phyloP scores from a whole-genome alignment of 805 yeast genomes.

The Kurtzmaniella fragi region DNA sequence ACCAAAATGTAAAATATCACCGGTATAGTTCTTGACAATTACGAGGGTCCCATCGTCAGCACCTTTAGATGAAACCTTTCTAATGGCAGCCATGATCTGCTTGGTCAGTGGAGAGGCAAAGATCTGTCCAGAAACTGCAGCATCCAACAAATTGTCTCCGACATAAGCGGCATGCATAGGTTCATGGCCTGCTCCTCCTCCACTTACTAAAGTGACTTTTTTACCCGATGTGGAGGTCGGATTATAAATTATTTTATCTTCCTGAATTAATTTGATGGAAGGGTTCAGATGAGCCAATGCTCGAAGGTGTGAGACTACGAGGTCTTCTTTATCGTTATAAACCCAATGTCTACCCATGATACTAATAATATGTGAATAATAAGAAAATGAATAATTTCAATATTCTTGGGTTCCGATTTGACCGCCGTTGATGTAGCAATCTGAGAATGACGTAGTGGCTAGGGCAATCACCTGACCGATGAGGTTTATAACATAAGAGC shows the following conservation, averaged over 20 bases:
- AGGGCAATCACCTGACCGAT: too few species aligned
- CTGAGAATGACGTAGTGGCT: too few species aligned
- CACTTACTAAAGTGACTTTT: conserved; percentile 72
- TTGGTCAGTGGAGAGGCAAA: conserved; percentile 95
- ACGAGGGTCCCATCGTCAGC: conserved; percentile 62
- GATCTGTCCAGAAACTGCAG: conserved; percentile 86
- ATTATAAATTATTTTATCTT: conserved; percentile 52
- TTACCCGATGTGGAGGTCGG: conserved; percentile 31
- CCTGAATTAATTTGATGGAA: conserved; percentile 44
- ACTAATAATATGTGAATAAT: conserved; percentile 9
- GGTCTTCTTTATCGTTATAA: conserved; percentile 37
- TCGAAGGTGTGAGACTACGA: conserved; percentile 44
- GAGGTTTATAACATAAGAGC: too few species aligned
- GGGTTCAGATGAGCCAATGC: conserved; percentile 57
- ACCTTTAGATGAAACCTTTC: conserved; percentile 22
- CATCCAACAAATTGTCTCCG: conserved; percentile 77
- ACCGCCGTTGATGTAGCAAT: too few species aligned
- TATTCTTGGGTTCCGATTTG: neutral
- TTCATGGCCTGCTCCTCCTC: conserved; percentile 97
- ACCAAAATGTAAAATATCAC: conserved; percentile 91
- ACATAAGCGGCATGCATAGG: conserved; percentile 92
- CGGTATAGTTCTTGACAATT: conserved; percentile 89
- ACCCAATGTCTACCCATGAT: conserved; percentile 45
- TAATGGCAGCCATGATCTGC: conserved; percentile 71
- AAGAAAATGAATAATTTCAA: conserved; percentile 7